A percentile compares a stretch with the other conserved stretches of the same genome.
phyloP scores from a whole-genome alignment of 2,329 filamentous ascomycete genomes.

The Ceratocystis colombiana region DNA sequence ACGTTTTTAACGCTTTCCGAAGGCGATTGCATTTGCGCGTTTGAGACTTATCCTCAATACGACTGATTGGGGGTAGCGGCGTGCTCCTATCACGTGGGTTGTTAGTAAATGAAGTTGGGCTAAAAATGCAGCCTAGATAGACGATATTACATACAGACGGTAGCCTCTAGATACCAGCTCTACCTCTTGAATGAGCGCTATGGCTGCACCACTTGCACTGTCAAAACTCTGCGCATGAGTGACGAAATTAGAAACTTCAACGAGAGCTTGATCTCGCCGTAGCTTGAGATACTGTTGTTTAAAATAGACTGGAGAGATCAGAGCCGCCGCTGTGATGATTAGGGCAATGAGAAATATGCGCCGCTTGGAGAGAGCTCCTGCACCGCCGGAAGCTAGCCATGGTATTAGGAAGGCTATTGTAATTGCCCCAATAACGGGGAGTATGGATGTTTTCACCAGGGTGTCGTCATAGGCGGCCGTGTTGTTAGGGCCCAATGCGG shows the following conservation, averaged over 20 bases:
- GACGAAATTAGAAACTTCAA: constrained; percentile 58
- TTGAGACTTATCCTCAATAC: constrained; percentile 75
- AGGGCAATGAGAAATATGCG: constrained; percentile 40
- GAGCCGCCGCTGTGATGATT: constrained; percentile 43
- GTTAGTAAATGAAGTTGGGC: constrained; percentile 27
- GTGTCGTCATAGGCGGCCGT: constrained; percentile 33
- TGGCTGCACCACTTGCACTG: constrained; percentile 60
- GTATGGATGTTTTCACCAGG: constrained; percentile 35
- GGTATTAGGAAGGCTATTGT: constrained; percentile 62
- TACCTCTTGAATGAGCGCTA: constrained; percentile 86
- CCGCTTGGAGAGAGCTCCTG: constrained; percentile 43
- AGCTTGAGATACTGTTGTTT: constrained; percentile 74
- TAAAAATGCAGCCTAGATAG: constrained; percentile 10
- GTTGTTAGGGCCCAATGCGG: not conserved
- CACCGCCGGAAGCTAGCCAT: constrained; percentile 51
- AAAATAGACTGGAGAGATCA: constrained; percentile 57
- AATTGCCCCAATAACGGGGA: constrained; percentile 55
- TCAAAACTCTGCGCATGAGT: constrained; percentile 72
- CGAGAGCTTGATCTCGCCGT: constrained; percentile 62
- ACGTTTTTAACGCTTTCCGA: constrained; percentile 61
- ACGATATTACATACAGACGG: constrained; percentile 51
- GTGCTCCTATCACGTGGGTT: constrained; percentile 51
- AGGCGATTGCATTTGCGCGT: constrained; percentile 69
- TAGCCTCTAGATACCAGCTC: constrained; percentile 88
- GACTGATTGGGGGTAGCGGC: constrained; percentile 81